Percentiles rank a stretch among this genome's conserved stretches.
Conservation (phyloP, 2,329 filamentous ascomycete genomes). For the Capronia americana region DNA sequence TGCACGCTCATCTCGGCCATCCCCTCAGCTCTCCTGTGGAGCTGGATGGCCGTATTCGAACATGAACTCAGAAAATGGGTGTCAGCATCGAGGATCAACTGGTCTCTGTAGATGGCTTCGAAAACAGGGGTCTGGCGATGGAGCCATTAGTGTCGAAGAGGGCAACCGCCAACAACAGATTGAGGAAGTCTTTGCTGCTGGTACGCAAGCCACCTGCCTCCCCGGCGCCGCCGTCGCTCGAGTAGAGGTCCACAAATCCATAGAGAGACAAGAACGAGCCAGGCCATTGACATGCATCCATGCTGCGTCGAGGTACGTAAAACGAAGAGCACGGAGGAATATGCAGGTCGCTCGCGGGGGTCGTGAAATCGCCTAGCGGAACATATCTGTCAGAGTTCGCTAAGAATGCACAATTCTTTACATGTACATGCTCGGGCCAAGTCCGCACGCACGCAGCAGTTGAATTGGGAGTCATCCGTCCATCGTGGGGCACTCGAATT, state of each 20-base stretch:
- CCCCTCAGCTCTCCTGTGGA: not conserved
- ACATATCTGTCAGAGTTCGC: not conserved
- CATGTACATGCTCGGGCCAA: not conserved
- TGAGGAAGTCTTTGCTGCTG: constrained; percentile 1
- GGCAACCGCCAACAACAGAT: too few species aligned
- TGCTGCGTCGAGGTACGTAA: constrained; percentile 8
- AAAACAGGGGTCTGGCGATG: not conserved
- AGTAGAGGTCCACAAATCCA: not conserved
- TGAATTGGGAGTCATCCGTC: not conserved
- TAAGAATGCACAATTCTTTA: not conserved
- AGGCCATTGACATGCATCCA: constrained; percentile 4
- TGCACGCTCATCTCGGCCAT: not conserved
- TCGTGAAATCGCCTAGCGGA: constrained; percentile 5
- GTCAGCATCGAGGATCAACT: not conserved
- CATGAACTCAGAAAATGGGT: not conserved
- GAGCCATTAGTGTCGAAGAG: not conserved
- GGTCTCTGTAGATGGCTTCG: not conserved
- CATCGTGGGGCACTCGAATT: not conserved
- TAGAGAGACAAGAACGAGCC: not conserved
- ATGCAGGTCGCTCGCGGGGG: not conserved
- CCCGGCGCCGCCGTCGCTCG: constrained; percentile 4
- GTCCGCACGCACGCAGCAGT: not conserved
- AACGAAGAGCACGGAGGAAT: not conserved
- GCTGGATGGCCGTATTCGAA: not conserved
- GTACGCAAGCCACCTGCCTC: constrained; percentile 12